phyloP scores from a whole-genome alignment of 2,329 filamentous ascomycete species.

The Tricladium varicosporioides region DNA sequence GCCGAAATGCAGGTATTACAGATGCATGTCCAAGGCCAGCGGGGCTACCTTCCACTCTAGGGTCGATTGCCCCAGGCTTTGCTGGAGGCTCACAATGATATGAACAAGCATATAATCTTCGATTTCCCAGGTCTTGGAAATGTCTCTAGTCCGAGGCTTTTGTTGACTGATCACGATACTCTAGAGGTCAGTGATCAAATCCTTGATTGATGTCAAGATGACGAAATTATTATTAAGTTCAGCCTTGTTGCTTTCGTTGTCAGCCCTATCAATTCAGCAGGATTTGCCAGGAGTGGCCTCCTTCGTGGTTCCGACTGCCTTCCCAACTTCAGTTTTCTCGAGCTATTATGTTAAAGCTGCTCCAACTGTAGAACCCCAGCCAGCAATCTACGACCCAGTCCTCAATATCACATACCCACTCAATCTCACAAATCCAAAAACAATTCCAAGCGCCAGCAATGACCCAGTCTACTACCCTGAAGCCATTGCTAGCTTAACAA shows the following conservation, averaged over 20 bases:
- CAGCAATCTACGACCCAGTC: conserved; percentile 51
- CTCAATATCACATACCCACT: conserved; percentile 52
- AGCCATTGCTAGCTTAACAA: conserved; percentile 44
- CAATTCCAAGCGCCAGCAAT: conserved; percentile 45
- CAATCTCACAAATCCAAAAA: conserved; percentile 53
- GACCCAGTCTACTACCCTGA: conserved; percentile 51
- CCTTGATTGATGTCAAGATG: background rate
- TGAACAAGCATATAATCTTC: too few relatives aligned
- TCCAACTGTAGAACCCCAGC: conserved; percentile 50
- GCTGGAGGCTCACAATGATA: too few relatives aligned
- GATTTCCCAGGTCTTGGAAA: too few relatives aligned
- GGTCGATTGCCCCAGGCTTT: background rate
- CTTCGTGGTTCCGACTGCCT: conserved; percentile 44
- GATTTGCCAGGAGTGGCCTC: conserved; percentile 35
- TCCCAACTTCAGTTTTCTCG: conserved; percentile 49
- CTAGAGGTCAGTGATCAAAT: too few relatives aligned
- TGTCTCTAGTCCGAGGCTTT: too few relatives aligned
- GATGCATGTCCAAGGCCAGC: background rate
- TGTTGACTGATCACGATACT: too few relatives aligned
- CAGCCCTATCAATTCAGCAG: conserved; percentile 9
- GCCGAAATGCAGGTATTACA: background rate
- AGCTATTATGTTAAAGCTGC: conserved; percentile 47
- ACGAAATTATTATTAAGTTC: background rate
- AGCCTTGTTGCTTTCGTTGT: background rate
- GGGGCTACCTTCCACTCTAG: background rate